phyloP scores from a whole-genome alignment of 371 early-diverging fungal genomes.

The Apophysomyces trapeziformis region DNA sequence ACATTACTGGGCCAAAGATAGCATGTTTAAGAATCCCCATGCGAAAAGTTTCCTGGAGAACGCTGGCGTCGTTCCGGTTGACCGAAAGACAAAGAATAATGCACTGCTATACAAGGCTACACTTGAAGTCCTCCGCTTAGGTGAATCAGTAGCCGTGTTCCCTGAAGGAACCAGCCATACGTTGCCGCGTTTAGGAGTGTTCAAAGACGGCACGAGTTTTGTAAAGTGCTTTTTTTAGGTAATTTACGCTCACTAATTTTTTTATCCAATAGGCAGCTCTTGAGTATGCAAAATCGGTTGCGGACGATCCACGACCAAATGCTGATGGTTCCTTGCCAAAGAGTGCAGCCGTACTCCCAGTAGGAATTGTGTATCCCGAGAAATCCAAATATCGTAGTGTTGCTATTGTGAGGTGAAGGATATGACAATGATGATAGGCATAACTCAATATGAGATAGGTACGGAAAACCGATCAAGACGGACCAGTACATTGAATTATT shows the following conservation, averaged over 20 bases:
- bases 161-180: constrained; percentile 65
- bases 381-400: constrained; percentile 61
- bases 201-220: constrained; percentile 57
- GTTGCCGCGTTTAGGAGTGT: constrained; percentile 42
- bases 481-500: constrained; percentile 49
- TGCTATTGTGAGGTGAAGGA: constrained; percentile 54
- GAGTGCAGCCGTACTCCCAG: constrained; percentile 47
- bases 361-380: constrained; percentile 61
- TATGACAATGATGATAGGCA: not conserved
- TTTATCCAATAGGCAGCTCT: constrained; percentile 44
- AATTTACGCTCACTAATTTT: not conserved
- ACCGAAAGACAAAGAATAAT: constrained; percentile 61
- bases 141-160: constrained; percentile 61
- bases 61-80: constrained; percentile 62
- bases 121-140: constrained; percentile 48
- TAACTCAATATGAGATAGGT: constrained; percentile 26
- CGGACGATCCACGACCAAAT: constrained; percentile 31
- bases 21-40: constrained; percentile 51
- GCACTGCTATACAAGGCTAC: constrained; percentile 50
- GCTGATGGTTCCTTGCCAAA: constrained; percentile 30
- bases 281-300: constrained; percentile 50
- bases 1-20: constrained; percentile 66
- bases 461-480: constrained; percentile 59
- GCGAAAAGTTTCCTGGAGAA: constrained; percentile 42
- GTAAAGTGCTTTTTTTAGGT: constrained; percentile 24